Base-by-base conservation (phyloP, 306 rosid species). In the Pterocarpus macrocarpus region DNA sequence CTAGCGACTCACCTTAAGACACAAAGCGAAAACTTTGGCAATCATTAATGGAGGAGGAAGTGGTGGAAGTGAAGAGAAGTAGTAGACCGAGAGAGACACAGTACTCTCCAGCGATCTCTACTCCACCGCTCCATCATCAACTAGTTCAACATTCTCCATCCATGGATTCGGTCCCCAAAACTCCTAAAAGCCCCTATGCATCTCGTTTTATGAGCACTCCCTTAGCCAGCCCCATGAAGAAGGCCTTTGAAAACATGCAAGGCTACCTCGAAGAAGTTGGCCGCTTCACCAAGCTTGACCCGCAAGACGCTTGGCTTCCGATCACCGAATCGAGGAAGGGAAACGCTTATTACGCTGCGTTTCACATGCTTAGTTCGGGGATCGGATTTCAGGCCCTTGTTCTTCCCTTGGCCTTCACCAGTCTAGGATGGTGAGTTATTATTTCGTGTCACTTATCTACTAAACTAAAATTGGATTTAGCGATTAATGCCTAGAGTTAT, bases 251-350 rank as follows among this genome's bases (percentile, higher is more conserved):
- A 80, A 89, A 83, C 90, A 78, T 89, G 82, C 88, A 83, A 49
- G 87, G 87, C 3, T 85, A 76, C 80, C 11, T 88, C 2, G 92
- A 84, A 85, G 92, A 92, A 88, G 95, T 88, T 50, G 90, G 91
- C 0, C 86, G 88, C 79, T 86, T 90, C 78, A 89, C 91, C 13
- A 89, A 83, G 70, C 89, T 88, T 30, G 89, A 91, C 14, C 90
- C 85, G 2, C 98, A 83, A 38, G 98, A 93, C 32, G 89, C 89
- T n/a, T 90, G 94, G 98, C 98, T 94, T 66, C 98, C 98, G 0
- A 90, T 93, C 71, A 91, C 97, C 0, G 86, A 91, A 78, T 91
- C 92, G 3, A 84, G 97, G 22, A 84, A 80, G 0, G 97, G 97
- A 38, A 91, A 87, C 55, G 87, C 91, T 0, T 91, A 79, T 73